Evolutionary conservation across 768 basidiomycete species (phyloP).

Genomic region (Lentinus tigrinus): DNA sequence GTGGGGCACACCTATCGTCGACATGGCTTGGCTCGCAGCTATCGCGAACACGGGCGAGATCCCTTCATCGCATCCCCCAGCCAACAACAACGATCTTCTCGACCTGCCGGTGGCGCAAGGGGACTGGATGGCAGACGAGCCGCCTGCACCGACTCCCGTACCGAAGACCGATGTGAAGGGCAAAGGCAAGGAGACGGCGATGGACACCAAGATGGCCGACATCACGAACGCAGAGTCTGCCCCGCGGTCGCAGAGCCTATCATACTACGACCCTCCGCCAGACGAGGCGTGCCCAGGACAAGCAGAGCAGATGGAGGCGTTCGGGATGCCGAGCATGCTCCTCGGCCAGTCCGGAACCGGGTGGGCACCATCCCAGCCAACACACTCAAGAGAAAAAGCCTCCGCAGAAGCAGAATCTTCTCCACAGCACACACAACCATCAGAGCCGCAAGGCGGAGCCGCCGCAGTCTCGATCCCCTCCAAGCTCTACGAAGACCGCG

Average conservation of each 20-base stretch:
- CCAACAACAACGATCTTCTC: neutral
- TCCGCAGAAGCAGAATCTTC: neutral
- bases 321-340: constrained; percentile 7
- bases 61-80: constrained; percentile 28
- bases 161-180: constrained; percentile 20
- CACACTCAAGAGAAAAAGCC: neutral
- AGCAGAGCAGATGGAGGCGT: constrained; percentile 9
- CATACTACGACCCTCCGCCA: constrained; percentile 10
- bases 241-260: constrained; percentile 1
- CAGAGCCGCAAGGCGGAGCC: constrained; percentile 14
- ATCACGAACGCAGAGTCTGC: constrained; percentile 39
- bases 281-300: neutral
- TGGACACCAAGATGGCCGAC: constrained; percentile 33
- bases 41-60: constrained; percentile 55
- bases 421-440: constrained; percentile 4
- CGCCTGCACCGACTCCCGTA: neutral
- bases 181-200: constrained; percentile 34
- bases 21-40: constrained; percentile 64
- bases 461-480: constrained; percentile 16
- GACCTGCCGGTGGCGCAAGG: constrained; percentile 1
- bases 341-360: neutral
- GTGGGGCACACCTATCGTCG: constrained; percentile 77
- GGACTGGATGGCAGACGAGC: constrained; percentile 8
- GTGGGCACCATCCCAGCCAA: neutral
- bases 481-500: constrained; percentile 23